Conservation (phyloP, 352 stramenopile genomes). For the Globisporangium emineosum region DNA sequence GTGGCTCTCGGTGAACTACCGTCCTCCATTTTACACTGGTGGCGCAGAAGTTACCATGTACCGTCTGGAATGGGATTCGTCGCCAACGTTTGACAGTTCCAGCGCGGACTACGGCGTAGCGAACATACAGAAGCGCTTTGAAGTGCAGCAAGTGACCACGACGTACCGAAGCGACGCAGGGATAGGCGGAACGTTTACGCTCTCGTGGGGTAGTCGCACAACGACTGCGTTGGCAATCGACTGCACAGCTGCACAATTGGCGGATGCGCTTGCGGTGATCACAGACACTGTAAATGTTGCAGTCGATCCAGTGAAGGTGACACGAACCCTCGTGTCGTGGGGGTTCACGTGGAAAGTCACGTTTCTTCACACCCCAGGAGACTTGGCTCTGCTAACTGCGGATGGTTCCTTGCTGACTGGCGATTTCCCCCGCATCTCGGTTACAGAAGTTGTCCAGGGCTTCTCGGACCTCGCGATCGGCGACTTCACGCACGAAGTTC, state of each 20-base stretch:
- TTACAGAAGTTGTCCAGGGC: slow-evolving; percentile 78
- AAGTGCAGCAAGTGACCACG: slow-evolving; percentile 89
- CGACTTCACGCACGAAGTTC: slow-evolving; percentile 93
- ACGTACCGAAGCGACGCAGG: slow-evolving; percentile 59
- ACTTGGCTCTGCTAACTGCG: slow-evolving; percentile 85
- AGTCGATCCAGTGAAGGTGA: slow-evolving; percentile 77
- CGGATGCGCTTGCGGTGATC: slow-evolving; percentile 72
- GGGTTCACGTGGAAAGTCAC: slow-evolving; percentile 92
- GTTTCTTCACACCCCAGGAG: slow-evolving; percentile 85
- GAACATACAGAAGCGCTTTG: slow-evolving; percentile 84
- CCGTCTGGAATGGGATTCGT: slow-evolving; percentile 90
- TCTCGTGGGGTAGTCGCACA: slow-evolving; percentile 87
- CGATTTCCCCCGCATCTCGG: slow-evolving; percentile 80
- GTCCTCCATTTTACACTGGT: slow-evolving; percentile 81
- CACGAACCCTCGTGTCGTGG: slow-evolving; percentile 53
- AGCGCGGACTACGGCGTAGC: slow-evolving; percentile 80
- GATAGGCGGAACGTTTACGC: slow-evolving; percentile 86
- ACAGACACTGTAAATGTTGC: slow-evolving; percentile 75
- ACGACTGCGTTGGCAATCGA: slow-evolving; percentile 69
- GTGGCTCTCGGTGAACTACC: slow-evolving; percentile 82
- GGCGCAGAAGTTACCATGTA: slow-evolving; percentile 90
- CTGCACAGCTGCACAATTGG: slow-evolving; percentile 64
- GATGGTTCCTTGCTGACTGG: slow-evolving; percentile 84
- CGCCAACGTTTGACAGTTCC: slow-evolving; percentile 71
- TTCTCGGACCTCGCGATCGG: slow-evolving; percentile 87